These are phyloP conservation scores for Stenocarpella maydis DNA, from an alignment of 2,329 filamentous ascomycete species.

Conservation along the genomic window DNA sequence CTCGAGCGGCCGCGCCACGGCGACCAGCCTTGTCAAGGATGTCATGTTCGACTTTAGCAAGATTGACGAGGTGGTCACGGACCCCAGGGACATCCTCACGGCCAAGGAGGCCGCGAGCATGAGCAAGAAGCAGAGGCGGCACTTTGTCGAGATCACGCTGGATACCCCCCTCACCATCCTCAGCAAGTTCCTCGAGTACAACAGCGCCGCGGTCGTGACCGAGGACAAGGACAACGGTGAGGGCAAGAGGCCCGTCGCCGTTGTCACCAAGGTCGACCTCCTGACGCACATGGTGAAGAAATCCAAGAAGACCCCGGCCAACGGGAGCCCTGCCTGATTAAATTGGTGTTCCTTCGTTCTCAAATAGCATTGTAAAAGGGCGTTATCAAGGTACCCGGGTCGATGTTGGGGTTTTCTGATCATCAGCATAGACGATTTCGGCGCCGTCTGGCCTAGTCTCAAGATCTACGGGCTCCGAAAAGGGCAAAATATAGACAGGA, in stretches of 20 bases:
- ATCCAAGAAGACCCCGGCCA: constrained; percentile 48
- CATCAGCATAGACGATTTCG: constrained; percentile 35
- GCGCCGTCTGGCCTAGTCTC: constrained; percentile 40
- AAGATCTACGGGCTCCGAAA: constrained; percentile 42
- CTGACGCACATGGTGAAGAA: constrained; percentile 88
- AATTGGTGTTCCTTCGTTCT: constrained; percentile 16
- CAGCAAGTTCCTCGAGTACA: constrained; percentile 97
- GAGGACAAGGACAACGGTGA: constrained; percentile 69
- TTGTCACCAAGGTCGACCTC: constrained; percentile 97
- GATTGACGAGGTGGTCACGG: constrained; percentile 89
- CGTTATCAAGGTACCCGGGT: not conserved
- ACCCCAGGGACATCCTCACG: constrained; percentile 71
- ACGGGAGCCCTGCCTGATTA: constrained; percentile 32
- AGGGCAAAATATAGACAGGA: constrained; percentile 19
- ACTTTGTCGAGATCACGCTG: constrained; percentile 93
- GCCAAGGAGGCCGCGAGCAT: constrained; percentile 47
- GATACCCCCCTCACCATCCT: constrained; percentile 85
- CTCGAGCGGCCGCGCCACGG: constrained; percentile 80
- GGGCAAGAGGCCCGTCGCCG: constrained; percentile 80
- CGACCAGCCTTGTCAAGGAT: constrained; percentile 76
- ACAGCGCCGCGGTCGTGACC: constrained; percentile 93
- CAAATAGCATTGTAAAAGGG: constrained; percentile 28
- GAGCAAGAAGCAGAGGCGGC: constrained; percentile 67
- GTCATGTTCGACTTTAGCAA: constrained; percentile 98
- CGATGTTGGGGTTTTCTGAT: not conserved